Base-by-base conservation (phyloP, 2,329 filamentous ascomycete species). In the Calonectria hawksworthii region DNA sequence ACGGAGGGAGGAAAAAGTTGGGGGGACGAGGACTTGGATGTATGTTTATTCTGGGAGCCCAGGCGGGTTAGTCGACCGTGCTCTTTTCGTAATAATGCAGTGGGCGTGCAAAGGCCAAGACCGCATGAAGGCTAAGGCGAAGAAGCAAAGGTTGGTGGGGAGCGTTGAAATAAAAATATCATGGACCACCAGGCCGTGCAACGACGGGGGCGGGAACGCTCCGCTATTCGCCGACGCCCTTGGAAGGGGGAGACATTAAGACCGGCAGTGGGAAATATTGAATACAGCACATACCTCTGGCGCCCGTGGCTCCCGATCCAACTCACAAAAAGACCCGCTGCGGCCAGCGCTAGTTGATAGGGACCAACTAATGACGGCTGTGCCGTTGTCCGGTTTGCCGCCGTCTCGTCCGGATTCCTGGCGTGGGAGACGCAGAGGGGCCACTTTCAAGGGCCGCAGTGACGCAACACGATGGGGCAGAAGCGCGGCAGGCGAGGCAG, bases 221-320 rank as follows among this genome's bases (percentile, higher is more conserved):
- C 70, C 75, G 70, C 74, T 66, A 75, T 75, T 73, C 63, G 74
- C 51, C 36, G 65, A 51, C 75, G 74, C 77, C 79, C 77, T 79
- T 70, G 73, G 41, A 52, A 61, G 36, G 65, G 73, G 77, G 74
- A 77, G 77, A 80, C 68, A 79, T 80, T 79, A 76, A 75, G 59
- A 68, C 54, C 30, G 41, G 70, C 41, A 67, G 61, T 66, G 51
- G 70, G 66, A 56, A 75, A 78, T 79, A 79, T 80, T 78, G 70
- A 70, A 79, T 73, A 74, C 76, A 74, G 73, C 73, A 77, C 78
- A 72, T 77, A 80, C 79, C 74, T 80, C 66, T 76, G 74, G 72
- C 71, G 74, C 72, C 80, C 76, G 79, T 81, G 80, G 79, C 75
- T 80, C 77, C 79, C 77, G 79, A 79, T 76, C 68, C 70, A 76